Evolutionary conservation across 495 filamentous ascomycete genomes (phyloP), one percentile per base, ranked within the genome.

Genomic region (Aspergillus steynii): DNA sequence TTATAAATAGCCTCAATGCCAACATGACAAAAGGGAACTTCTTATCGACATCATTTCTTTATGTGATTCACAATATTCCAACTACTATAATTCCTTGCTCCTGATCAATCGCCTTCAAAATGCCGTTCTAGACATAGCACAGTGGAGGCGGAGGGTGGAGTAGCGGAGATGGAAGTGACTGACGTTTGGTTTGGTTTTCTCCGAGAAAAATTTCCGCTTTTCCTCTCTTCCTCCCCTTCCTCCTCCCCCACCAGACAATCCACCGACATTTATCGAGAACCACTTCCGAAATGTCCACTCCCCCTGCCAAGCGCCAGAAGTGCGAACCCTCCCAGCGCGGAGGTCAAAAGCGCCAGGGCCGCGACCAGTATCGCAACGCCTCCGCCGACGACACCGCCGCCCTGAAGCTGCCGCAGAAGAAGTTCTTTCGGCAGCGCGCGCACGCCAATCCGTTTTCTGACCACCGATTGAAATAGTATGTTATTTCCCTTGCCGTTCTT

Each of bases 361-460:
- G 61, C 68, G 60, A 64, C 58, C 26, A 58, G 64, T 29, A 64
- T 50, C 58, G 63, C 60, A 53, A 31, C 53, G 14, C 42, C 55
- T 42, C 53, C 59, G 63, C 61, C 56, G 61, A 61, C 29, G 56
- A 62, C 56, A 70, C 31, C 6, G 66, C 25, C 26, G 65, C 66
- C 42, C 67, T 79, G 52, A 77, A 84, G 70, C 80, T 97, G 68
- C 93, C 93, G 29, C 85, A 88, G 78, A 97, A 97, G 80, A 94
- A 88, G 77, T 96, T 93, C 80, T 99, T 96, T 74, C 85, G 95
- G 53, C 95, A 99, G 74, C 85, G 95, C 69, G 95, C 95, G 31
- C 95, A 99, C 75, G 96, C 95, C 51, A 99, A 99, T 80, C 92
- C 92, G 9, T 98, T 99, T 75, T 96, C 93, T 0, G 95, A 99